phyloP scores from a whole-genome alignment of 2,329 filamentous ascomycete species.

The Aspergillus brunneoviolaceus region DNA sequence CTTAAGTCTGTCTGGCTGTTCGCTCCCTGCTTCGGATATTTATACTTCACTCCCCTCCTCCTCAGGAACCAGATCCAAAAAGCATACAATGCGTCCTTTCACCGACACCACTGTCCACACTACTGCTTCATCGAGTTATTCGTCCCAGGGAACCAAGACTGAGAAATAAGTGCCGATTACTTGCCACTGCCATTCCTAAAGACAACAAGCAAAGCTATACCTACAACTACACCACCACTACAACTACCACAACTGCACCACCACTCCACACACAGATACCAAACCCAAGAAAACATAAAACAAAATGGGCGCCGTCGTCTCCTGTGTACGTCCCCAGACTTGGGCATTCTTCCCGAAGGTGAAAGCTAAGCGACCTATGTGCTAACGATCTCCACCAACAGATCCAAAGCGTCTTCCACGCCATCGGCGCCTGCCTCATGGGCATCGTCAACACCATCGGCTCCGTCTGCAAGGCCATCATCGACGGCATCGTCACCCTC shows the following conservation, averaged over 20 bases:
- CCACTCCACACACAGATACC: neutral
- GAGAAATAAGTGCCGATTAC: neutral
- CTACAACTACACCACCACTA: conserved; percentile 1
- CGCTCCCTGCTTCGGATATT: conserved; percentile 6
- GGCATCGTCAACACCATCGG: conserved; percentile 68
- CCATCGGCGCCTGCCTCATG: conserved; percentile 67
- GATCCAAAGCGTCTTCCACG: conserved; percentile 60
- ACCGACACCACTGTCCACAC: conserved; percentile 28
- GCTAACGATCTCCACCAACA: conserved; percentile 32
- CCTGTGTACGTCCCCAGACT: conserved; percentile 64
- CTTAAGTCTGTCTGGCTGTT: neutral
- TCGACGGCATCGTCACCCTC: conserved; percentile 65
- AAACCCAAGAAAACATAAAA: conserved; percentile 13
- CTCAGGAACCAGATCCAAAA: neutral
- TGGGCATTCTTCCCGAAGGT: too few species aligned
- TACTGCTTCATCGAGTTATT: conserved; percentile 31
- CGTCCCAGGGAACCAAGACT: conserved; percentile 7
- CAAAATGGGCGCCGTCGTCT: conserved; percentile 79
- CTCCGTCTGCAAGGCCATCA: conserved; percentile 63
- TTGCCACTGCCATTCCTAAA: too few species aligned
- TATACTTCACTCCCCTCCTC: neutral
- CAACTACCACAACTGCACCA: neutral
- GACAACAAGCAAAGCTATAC: too few species aligned
- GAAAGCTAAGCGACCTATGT: too few species aligned
- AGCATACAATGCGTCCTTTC: conserved; percentile 29